These are phyloP conservation scores for Diversispora epigaea DNA, from an alignment of 192 early-diverging fungal species.

Conservation along the genomic window DNA sequence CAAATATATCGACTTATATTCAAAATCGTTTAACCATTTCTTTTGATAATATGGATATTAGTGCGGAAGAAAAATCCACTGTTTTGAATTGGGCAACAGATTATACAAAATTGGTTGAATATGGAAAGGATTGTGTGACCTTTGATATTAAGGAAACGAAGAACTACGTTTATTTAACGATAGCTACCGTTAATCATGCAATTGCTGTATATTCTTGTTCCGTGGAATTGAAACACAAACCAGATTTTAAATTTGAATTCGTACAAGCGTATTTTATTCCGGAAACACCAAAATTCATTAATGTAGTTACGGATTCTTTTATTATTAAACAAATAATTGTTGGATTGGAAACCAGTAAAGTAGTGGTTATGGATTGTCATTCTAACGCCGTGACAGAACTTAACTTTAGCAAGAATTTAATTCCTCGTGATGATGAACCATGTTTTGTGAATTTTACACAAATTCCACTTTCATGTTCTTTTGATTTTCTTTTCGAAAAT, in stretches of 20 bases:
- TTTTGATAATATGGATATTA: neutral
- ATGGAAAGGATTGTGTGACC: neutral
- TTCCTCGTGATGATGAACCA: slow-evolving; percentile 9
- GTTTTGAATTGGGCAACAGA: slow-evolving; percentile 1
- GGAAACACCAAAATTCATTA: slow-evolving; percentile 1
- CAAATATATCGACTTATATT: slow-evolving; percentile 8
- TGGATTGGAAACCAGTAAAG: neutral
- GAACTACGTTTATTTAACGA: neutral
- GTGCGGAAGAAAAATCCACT: neutral
- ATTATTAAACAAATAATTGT: slow-evolving; percentile 5
- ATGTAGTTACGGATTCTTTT: neutral
- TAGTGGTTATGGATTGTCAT: slow-evolving; percentile 3
- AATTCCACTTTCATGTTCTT: slow-evolving; percentile 5
- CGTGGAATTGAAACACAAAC: neutral
- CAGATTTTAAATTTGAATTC: slow-evolving; percentile 13
- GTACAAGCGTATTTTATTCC: slow-evolving; percentile 14
- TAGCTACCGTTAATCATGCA: neutral
- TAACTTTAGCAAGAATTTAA: neutral
- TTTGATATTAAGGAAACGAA: slow-evolving; percentile 14
- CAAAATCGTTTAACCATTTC: neutral
- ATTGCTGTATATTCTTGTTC: neutral
- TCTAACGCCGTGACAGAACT: neutral
- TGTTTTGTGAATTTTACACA: neutral
- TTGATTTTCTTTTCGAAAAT: neutral
- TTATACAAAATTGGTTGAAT: neutral